Evolutionary conservation across 192 early-diverging fungal species (phyloP), one percentile per base, ranked within the genome.

Genomic region (Rhizophagus sp.): DNA sequence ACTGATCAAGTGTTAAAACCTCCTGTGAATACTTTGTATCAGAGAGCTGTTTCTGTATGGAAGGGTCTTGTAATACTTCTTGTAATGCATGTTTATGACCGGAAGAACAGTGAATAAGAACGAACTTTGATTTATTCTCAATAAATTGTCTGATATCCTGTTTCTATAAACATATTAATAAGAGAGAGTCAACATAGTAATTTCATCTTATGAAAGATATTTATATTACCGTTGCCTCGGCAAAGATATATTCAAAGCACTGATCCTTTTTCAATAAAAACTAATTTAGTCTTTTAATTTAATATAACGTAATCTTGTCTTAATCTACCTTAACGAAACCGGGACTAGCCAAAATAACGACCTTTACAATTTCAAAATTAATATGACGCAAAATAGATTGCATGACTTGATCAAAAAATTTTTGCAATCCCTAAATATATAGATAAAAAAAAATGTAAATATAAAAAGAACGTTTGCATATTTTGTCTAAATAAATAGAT

Each of bases 11-110:
- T 2, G 95, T 90, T 25, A 88, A 84, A 25, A 94, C 93, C 85
- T 99, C 97, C 24, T 87, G 87, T 13, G 96, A 91, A 50, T 94
- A 94, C 85, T 98, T 98, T 25, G 98, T 99, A 83, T 99, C 95
- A 11, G 92, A 89, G 36, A 98, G 85, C 81, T 91, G 90, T 9
- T 88, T 82, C 78, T 92, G 93, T 52, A 97, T 91, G 34, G 92
- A 81, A 34, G 92, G 91, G 71, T 98, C 96, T 71, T 93, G 91
- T 86, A 99, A 93, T 1, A 97, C 94, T 84, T 99, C 98, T 63
- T 91, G 88, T 10, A 99, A 81, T n/a, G 98, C 93, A 83, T 97
- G 95, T 82, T 98, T 98, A 86, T 98, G 97, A 2, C 97, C 98
- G 24, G 93, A 95, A 7, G 97, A 98, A 81, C 95, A 96, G 82